Percentiles rank a stretch among this genome's conserved stretches.
phyloP scores from a whole-genome alignment of 305 asterid genomes.

The Fraxinus dipetala region DNA sequence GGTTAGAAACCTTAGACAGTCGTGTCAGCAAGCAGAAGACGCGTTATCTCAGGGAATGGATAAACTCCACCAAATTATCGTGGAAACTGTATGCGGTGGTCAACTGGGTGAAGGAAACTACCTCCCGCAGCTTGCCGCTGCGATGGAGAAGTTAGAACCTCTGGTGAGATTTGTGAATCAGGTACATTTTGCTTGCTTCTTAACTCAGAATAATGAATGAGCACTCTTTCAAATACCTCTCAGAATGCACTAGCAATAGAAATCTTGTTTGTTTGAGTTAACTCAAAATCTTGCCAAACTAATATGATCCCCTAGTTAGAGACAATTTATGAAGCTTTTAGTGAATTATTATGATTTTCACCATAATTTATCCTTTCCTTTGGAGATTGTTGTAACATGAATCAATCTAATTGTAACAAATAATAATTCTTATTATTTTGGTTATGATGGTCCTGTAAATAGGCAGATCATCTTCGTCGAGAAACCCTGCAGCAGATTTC shows the following conservation, averaged over 20 bases:
- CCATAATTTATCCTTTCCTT: background rate
- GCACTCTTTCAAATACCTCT: background rate
- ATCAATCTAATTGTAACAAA: background rate
- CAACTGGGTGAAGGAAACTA: conserved; percentile 49
- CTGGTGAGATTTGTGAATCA: conserved; percentile 66
- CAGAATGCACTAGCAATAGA: background rate
- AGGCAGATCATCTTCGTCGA: conserved; percentile 60
- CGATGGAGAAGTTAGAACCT: conserved; percentile 60
- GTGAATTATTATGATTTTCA: background rate
- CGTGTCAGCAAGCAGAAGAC: background rate
- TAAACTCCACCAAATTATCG: conserved; percentile 52
- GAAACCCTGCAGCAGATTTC: conserved; percentile 49
- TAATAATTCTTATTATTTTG: no score
- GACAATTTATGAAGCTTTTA: background rate
- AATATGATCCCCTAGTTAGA: background rate
- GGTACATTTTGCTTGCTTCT: conserved; percentile 39
- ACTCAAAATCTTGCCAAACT: background rate
- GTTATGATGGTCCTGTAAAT: conserved; percentile 10
- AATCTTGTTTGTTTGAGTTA: background rate
- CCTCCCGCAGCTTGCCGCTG: conserved; percentile 60
- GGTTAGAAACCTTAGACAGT: conserved; percentile 45
- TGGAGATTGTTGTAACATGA: background rate
- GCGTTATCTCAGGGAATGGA: conserved; percentile 59
- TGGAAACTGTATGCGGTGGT: conserved; percentile 52
- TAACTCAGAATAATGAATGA: background rate